Evolutionary conservation across 2,329 filamentous ascomycete genomes (phyloP).

Genomic region (Stachybotrys chlorohalonatus): DNA sequence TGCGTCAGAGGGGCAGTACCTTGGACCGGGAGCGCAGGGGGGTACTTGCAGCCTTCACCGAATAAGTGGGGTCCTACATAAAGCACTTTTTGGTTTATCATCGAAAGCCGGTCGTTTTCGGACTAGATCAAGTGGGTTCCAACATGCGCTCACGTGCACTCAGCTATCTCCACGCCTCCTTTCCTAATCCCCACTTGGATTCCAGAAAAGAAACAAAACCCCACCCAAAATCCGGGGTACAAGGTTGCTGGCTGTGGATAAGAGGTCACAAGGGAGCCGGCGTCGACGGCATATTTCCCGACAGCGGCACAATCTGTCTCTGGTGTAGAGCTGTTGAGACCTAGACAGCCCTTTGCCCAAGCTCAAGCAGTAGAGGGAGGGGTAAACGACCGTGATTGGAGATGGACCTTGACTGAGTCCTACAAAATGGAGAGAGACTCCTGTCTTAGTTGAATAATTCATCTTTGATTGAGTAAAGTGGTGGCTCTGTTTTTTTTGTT

Average conservation of each 20-base stretch:
- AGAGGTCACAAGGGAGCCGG: no score
- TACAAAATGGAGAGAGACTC: no score
- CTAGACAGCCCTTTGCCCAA: no score
- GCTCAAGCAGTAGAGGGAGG: no score
- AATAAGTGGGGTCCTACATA: no score
- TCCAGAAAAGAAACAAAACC: neutral
- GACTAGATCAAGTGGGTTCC: neutral
- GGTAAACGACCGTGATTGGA: no score
- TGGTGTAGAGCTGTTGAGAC: no score
- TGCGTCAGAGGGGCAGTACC: neutral
- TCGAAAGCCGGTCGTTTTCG: neutral
- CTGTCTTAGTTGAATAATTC: no score
- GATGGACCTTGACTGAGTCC: no score
- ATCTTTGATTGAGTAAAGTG: neutral
- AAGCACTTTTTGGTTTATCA: no score
- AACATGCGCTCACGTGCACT: neutral
- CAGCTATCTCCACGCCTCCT: neutral
- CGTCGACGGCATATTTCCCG: no score
- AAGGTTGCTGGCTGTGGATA: neutral
- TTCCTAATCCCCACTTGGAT: neutral
- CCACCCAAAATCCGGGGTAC: neutral
- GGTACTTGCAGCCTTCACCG: neutral
- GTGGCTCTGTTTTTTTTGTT: neutral
- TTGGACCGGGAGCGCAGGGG: neutral
- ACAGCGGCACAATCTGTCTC: no score